These are phyloP conservation scores for Aechmea fasciata DNA, from an alignment of 176 grass and related monocot species.

Conservation along the genomic window DNA sequence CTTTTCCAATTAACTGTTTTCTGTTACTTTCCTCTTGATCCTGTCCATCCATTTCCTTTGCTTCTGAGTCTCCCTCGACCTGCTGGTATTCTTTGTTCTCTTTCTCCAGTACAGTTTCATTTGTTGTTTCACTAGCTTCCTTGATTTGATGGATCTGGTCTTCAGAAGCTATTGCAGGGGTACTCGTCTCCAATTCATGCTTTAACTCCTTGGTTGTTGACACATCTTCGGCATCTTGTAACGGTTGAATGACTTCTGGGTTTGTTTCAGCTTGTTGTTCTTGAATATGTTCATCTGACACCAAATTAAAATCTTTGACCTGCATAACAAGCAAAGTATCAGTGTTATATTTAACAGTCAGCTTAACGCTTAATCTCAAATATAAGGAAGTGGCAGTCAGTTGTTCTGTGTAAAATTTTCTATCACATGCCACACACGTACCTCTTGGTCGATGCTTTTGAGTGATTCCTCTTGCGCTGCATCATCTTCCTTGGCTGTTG, in stretches of 20 bases:
- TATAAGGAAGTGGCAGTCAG: neutral
- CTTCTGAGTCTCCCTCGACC: conserved; percentile 1
- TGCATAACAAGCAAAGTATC: neutral
- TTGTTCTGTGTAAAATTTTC: neutral
- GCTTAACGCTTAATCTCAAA: neutral
- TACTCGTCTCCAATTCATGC: neutral
- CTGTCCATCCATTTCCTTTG: neutral
- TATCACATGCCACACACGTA: neutral
- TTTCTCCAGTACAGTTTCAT: neutral
- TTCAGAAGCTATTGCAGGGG: conserved; percentile 2
- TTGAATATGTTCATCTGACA: neutral
- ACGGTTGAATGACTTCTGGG: neutral
- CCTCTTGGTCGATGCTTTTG: neutral
- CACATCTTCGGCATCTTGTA: neutral
- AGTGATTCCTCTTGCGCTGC: neutral
- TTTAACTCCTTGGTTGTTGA: neutral
- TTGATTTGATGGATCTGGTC: conserved; percentile 14
- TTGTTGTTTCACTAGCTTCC: conserved; percentile 3
- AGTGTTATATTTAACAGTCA: no score
- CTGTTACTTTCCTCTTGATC: neutral
- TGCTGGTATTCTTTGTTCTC: neutral
- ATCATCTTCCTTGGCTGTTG: no score
- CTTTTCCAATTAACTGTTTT: neutral
- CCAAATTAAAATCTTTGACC: conserved; percentile 5
- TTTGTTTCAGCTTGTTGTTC: neutral